Conservation (phyloP, 805 yeast genomes). For the Yarrowia phangngaensis region DNA sequence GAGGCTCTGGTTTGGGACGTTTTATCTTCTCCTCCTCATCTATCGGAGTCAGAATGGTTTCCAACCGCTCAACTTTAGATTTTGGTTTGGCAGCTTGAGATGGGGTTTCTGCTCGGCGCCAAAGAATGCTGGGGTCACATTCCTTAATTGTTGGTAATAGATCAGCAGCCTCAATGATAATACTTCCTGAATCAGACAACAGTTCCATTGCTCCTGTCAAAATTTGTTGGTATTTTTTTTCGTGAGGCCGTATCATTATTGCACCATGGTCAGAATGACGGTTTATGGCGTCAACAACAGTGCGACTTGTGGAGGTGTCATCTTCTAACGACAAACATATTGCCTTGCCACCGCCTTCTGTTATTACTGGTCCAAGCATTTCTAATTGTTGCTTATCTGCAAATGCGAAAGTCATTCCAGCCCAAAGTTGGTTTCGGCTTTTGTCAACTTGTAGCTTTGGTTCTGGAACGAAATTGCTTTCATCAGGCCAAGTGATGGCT, state of each 20-base stretch:
- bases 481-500: constrained; percentile 32
- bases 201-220: constrained; percentile 1
- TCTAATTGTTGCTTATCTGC: constrained; percentile 33
- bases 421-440: constrained; percentile 34
- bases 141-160: constrained; percentile 11
- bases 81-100: not conserved
- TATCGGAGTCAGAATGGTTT: constrained; percentile 1
- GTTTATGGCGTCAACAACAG: constrained; percentile 2
- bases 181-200: not conserved
- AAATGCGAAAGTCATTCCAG: constrained; percentile 34
- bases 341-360: constrained; percentile 35
- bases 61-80: constrained; percentile 15
- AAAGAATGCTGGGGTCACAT: constrained; percentile 1
- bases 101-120: not conserved
- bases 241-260: constrained; percentile 4
- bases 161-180: constrained; percentile 10
- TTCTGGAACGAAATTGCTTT: constrained; percentile 33
- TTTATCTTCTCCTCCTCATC: constrained; percentile 1
- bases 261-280: not conserved
- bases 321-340: constrained; percentile 5
- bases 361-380: constrained; percentile 33
- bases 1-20: not conserved
- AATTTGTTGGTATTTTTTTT: constrained; percentile 9
- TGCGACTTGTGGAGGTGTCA: constrained; percentile 1
- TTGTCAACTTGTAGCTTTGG: constrained; percentile 19